phyloP scores from a whole-genome alignment of 2,329 filamentous ascomycete species.

The Colletotrichum gigasporum region DNA sequence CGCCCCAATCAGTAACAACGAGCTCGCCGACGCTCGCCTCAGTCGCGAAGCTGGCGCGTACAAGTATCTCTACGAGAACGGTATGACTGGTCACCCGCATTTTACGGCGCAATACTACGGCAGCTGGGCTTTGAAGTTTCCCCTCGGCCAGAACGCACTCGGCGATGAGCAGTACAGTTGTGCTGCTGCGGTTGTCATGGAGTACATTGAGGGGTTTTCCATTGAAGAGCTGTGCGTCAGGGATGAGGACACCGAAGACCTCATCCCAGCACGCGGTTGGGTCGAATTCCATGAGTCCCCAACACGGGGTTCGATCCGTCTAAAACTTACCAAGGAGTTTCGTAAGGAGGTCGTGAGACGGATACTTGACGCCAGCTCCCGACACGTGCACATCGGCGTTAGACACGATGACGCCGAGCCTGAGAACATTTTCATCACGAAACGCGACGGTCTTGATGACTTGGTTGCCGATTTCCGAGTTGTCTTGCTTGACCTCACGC shows the following conservation, averaged over 20 bases:
- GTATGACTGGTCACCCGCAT: not conserved
- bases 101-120: slow-evolving; percentile 4
- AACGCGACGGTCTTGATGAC: rapidly evolving
- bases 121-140: not conserved
- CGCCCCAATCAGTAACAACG: not conserved
- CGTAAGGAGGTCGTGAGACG: not conserved
- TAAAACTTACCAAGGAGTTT: not conserved
- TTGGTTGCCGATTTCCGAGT: no score
- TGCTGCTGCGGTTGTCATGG: not conserved
- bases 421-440: slow-evolving; percentile 37
- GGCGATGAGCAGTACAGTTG: not conserved
- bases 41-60: not conserved
- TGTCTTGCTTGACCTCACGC: not conserved
- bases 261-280: no score
- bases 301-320: no score
- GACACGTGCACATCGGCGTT: not conserved
- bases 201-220: not conserved
- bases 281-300: not conserved
- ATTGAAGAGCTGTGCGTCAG: not conserved
- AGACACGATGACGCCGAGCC: slow-evolving; percentile 30
- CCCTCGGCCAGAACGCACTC: not conserved
- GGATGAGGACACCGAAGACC: not conserved
- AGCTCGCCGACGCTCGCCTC: not conserved
- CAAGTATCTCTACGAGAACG: not conserved
- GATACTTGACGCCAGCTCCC: not conserved